These are phyloP conservation scores for Aspergillus proliferans DNA, from an alignment of 2,329 filamentous ascomycete genomes.

Conservation along the genomic window DNA sequence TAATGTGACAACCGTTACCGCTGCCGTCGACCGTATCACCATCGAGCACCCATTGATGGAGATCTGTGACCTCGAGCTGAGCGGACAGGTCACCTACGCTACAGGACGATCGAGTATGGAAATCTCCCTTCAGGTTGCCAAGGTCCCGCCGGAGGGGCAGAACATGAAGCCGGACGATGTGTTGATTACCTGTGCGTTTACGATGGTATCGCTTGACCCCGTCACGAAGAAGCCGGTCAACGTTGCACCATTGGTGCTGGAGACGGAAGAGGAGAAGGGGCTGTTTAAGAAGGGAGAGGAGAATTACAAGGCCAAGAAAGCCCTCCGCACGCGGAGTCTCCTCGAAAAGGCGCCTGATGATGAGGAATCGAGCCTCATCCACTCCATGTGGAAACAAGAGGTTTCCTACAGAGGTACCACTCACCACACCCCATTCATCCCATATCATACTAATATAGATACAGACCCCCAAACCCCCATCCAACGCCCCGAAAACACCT, in stretches of 20 bases:
- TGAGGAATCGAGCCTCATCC: slow-evolving; percentile 65
- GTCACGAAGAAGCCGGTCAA: slow-evolving; percentile 59
- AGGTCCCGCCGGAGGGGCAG: slow-evolving; percentile 56
- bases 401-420: slow-evolving; percentile 52
- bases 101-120: slow-evolving; percentile 68
- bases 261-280: slow-evolving; percentile 59
- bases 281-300: slow-evolving; percentile 59
- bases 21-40: slow-evolving; percentile 58
- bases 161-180: slow-evolving; percentile 52
- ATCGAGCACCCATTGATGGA: slow-evolving; percentile 67
- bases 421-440: not conserved
- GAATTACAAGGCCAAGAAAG: slow-evolving; percentile 62
- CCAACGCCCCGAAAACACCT: slow-evolving; percentile 51
- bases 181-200: slow-evolving; percentile 66
- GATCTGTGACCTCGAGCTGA: slow-evolving; percentile 72
- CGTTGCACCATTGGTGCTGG: slow-evolving; percentile 55
- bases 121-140: slow-evolving; percentile 66
- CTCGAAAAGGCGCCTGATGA: slow-evolving; percentile 63
- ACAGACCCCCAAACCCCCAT: slow-evolving; percentile 50
- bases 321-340: slow-evolving; percentile 54
- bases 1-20: slow-evolving; percentile 57
- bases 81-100: slow-evolving; percentile 63
- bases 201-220: slow-evolving; percentile 69
- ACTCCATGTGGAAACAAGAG: slow-evolving; percentile 66
- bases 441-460: slow-evolving; percentile 1